Percentiles rank a stretch among this genome's conserved stretches.
Evolutionary conservation across 2,329 filamentous ascomycete species (phyloP).

Genomic region (Talaromyces albobiverticillius): DNA sequence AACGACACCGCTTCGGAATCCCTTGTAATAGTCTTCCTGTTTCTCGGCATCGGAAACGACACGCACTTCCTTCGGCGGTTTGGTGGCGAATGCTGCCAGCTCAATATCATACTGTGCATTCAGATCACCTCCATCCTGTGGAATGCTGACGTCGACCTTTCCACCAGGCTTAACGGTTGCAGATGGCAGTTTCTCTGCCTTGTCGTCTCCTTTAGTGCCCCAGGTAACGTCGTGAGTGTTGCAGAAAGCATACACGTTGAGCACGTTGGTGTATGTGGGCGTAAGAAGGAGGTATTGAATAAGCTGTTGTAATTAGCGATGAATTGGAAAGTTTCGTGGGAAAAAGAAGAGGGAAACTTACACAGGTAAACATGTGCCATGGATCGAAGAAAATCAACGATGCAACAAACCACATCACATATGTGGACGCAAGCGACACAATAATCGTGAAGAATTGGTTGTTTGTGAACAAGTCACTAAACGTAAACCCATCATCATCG

Average conservation of each 20-base stretch:
- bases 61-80: slow-evolving; percentile 66
- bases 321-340: neutral
- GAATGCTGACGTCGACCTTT: slow-evolving; percentile 84
- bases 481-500: slow-evolving; percentile 59
- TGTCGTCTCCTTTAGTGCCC: slow-evolving; percentile 98
- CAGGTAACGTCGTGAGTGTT: slow-evolving; percentile 97
- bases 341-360: slow-evolving; percentile 28
- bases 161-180: slow-evolving; percentile 90
- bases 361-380: slow-evolving; percentile 96
- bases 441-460: slow-evolving; percentile 90
- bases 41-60: slow-evolving; percentile 61
- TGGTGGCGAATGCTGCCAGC: slow-evolving; percentile 68
- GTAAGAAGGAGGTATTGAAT: slow-evolving; percentile 92
- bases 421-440: slow-evolving; percentile 87
- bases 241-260: slow-evolving; percentile 96
- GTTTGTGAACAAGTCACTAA: slow-evolving; percentile 77
- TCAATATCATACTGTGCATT: slow-evolving; percentile 94
- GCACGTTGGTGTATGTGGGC: slow-evolving; percentile 95
- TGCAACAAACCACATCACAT: slow-evolving; percentile 85
- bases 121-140: slow-evolving; percentile 88
- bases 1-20: slow-evolving; percentile 88
- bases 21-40: slow-evolving; percentile 98
- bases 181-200: slow-evolving; percentile 82
- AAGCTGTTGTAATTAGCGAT: slow-evolving; percentile 51
- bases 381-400: slow-evolving; percentile 95